A percentile compares a stretch with the other conserved stretches of the same genome.
phyloP scores from a whole-genome alignment of 2,329 filamentous ascomycete genomes.

The Falciphora oryzae region DNA sequence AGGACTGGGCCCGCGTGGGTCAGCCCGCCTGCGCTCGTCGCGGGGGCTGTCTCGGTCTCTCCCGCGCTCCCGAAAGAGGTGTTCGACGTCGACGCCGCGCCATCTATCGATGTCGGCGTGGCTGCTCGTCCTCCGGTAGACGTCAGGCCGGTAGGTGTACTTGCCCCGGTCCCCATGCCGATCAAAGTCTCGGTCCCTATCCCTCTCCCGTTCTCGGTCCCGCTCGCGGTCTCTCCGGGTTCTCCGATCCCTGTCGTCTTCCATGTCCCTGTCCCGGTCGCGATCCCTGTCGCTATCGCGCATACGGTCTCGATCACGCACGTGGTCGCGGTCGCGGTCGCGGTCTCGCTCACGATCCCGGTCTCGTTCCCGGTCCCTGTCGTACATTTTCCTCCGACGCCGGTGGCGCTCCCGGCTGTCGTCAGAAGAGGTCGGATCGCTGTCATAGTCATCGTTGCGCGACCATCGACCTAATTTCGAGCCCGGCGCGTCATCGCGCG shows the following conservation, averaged over 20 bases:
- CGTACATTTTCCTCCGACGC: conserved; percentile 15
- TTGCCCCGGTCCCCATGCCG: conserved; percentile 19
- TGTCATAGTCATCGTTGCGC: conserved; percentile 27
- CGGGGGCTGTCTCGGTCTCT: conserved; percentile 8
- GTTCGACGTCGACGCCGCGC: conserved; percentile 30
- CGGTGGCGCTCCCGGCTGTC: conserved; percentile 22
- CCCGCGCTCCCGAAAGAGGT: conserved; percentile 14
- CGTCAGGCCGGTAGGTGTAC: conserved; percentile 34
- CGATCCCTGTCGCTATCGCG: conserved; percentile 32
- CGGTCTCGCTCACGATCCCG: conserved; percentile 32
- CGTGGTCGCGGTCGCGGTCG: conserved; percentile 33
- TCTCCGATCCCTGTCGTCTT: conserved; percentile 25
- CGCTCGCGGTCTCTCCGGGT: conserved; percentile 26
- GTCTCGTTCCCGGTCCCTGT: conserved; percentile 28
- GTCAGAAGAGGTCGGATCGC: conserved; percentile 3
- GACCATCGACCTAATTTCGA: conserved; percentile 38
- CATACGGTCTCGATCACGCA: conserved; percentile 31
- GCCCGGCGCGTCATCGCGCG: conserved; percentile 33
- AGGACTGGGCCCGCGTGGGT: conserved; percentile 25
- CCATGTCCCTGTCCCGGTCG: conserved; percentile 28
- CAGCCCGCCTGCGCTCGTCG: conserved; percentile 24
- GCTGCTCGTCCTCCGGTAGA: conserved; percentile 41
- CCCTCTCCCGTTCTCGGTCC: conserved; percentile 20
- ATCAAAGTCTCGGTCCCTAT: conserved; percentile 23
- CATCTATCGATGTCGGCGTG: conserved; percentile 43